These are phyloP conservation scores for Elongisporangium prolatum DNA, from an alignment of 352 stramenopile genomes.

Conservation along the genomic window DNA sequence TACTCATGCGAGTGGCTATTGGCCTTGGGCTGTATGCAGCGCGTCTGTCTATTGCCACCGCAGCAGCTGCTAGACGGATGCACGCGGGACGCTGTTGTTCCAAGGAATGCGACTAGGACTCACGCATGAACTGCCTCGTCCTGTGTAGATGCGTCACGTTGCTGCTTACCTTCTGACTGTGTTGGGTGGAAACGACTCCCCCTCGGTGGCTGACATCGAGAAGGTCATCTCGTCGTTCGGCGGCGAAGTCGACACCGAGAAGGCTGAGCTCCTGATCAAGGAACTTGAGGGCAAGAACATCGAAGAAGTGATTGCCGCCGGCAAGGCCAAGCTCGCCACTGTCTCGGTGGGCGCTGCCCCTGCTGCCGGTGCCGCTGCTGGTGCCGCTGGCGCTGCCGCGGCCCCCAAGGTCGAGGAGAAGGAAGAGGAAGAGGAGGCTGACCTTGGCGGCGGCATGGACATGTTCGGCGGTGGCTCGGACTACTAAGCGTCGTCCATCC, in stretches of 20 bases:
- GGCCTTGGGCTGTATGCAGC: not conserved
- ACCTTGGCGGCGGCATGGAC: conserved; percentile 79
- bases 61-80: not conserved
- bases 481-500: conserved; percentile 53
- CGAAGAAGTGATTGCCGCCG: conserved; percentile 79
- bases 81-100: not conserved
- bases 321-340: conserved; percentile 80
- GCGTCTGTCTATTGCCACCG: not conserved
- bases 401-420: conserved; percentile 42
- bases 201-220: conserved; percentile 73
- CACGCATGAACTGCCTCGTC: conserved; percentile 2
- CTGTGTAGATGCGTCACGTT: conserved; percentile 88
- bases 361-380: conserved; percentile 27
- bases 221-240: conserved; percentile 83
- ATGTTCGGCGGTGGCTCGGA: conserved; percentile 83
- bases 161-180: conserved; percentile 88
- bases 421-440: conserved; percentile 78
- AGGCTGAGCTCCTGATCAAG: conserved; percentile 80
- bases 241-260: conserved; percentile 71
- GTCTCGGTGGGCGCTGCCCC: conserved; percentile 67
- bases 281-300: conserved; percentile 89
- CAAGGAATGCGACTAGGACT: not conserved
- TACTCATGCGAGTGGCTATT: conserved; percentile 5
- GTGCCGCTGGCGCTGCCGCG: conserved; percentile 28
- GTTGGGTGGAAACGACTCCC: conserved; percentile 77